Conservation (phyloP, 352 stramenopile genomes). For the Pythium apleroticum region DNA sequence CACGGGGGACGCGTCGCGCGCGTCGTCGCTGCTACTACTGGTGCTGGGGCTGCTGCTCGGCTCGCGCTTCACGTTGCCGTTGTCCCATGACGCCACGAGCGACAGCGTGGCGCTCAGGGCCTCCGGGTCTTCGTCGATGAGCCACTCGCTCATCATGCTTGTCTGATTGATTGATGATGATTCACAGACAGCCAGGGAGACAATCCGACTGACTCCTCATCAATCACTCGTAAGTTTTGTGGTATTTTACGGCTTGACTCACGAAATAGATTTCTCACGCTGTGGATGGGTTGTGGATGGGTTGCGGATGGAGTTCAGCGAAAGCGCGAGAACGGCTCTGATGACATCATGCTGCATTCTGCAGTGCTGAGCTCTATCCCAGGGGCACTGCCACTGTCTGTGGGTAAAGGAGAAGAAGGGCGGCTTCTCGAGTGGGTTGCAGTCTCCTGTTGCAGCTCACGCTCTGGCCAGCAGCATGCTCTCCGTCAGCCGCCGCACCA, state of each 20-base stretch:
- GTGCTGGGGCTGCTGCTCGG: background rate
- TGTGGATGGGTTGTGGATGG: too few species aligned
- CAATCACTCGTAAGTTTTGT: too few species aligned
- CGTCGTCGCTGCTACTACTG: background rate
- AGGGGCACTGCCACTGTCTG: too few species aligned
- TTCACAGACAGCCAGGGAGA: background rate
- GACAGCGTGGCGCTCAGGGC: background rate
- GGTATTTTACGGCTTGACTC: too few species aligned
- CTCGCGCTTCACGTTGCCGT: background rate
- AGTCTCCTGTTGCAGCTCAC: background rate
- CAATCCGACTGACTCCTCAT: too few species aligned
- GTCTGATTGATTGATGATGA: background rate
- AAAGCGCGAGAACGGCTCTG: too few species aligned
- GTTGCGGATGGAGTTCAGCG: too few species aligned
- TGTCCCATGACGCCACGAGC: background rate
- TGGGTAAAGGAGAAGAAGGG: too few species aligned
- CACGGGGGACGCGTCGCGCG: background rate
- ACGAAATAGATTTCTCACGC: too few species aligned
- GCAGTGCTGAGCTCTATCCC: too few species aligned
- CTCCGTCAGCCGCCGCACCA: constrained; percentile 2
- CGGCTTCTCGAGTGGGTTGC: too few species aligned
- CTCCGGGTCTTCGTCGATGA: background rate
- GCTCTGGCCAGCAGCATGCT: background rate
- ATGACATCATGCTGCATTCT: too few species aligned
- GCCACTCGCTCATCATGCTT: background rate